Conservation (phyloP, 1,284 basidiomycete species). For the Phylloboletellus chloephorus region DNA sequence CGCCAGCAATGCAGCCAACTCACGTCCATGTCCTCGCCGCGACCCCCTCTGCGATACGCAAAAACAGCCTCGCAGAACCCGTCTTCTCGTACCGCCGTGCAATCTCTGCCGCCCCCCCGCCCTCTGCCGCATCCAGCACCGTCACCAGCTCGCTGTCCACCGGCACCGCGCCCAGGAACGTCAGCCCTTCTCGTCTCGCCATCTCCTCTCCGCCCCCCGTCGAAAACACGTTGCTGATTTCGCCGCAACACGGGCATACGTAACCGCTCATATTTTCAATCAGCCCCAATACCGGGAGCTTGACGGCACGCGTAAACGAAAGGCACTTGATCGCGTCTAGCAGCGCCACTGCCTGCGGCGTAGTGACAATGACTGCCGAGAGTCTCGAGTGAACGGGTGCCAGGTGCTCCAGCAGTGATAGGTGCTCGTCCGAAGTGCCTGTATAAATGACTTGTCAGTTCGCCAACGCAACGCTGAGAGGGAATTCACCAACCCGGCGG, state of each 20-base stretch:
- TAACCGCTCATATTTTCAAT: conserved; percentile 99
- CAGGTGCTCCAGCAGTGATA: conserved; percentile 92
- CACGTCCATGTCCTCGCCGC: background rate
- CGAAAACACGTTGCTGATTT: conserved; percentile 93
- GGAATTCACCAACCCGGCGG: conserved; percentile 72
- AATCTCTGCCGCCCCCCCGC: conserved; percentile 32
- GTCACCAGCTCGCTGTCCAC: conserved; percentile 91
- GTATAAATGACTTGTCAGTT: conserved; percentile 12
- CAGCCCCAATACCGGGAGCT: conserved; percentile 86
- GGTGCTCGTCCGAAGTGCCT: conserved; percentile 98
- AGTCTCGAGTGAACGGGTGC: conserved; percentile 78
- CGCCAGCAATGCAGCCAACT: background rate
- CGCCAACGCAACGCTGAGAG: background rate
- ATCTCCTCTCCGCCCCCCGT: conserved; percentile 88
- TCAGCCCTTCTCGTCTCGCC: conserved; percentile 69
- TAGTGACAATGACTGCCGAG: conserved; percentile 88
- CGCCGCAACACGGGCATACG: conserved; percentile 91
- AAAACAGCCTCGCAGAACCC: conserved; percentile 57
- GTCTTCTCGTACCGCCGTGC: conserved; percentile 55
- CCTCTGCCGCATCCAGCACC: conserved; percentile 71
- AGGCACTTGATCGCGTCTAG: conserved; percentile 95
- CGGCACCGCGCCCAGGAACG: conserved; percentile 87
- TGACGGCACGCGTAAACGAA: conserved; percentile 87
- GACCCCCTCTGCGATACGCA: conserved; percentile 44
- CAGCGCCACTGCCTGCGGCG: conserved; percentile 94